Percentiles rank a stretch among this genome's conserved stretches.
phyloP scores from a whole-genome alignment of 2,329 filamentous ascomycete species.

The Orbilia brochopaga region DNA sequence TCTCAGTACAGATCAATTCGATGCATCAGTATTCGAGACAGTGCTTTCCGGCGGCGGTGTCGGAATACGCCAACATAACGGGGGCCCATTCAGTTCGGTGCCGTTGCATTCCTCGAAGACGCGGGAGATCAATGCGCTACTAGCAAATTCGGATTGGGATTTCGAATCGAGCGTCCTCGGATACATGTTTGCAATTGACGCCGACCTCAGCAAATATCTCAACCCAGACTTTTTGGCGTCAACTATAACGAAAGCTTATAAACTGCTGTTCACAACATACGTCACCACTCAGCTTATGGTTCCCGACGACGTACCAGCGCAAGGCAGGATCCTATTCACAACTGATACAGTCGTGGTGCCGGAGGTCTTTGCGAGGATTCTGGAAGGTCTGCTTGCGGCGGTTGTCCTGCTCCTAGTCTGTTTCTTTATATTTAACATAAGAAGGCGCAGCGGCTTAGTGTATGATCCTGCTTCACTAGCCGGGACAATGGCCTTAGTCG shows the following conservation, averaged over 20 bases:
- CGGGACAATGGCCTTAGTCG: constrained; percentile 51
- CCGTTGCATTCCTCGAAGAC: constrained; percentile 9
- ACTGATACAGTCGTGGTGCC: constrained; percentile 58
- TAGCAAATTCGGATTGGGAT: constrained; percentile 33
- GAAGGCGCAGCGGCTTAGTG: constrained; percentile 52
- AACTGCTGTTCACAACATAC: constrained; percentile 46
- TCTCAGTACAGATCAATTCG: constrained; percentile 6
- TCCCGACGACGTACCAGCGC: not conserved
- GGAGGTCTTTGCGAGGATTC: constrained; percentile 58
- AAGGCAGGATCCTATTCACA: constrained; percentile 52
- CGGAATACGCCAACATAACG: not conserved
- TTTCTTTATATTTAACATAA: constrained; percentile 54
- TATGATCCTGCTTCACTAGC: constrained; percentile 58
- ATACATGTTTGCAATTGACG: constrained; percentile 42
- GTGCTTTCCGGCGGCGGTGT: constrained; percentile 21
- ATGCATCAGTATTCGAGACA: constrained; percentile 32
- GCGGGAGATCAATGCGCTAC: constrained; percentile 9
- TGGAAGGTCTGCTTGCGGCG: constrained; percentile 56
- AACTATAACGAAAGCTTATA: constrained; percentile 40
- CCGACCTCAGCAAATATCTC: constrained; percentile 19
- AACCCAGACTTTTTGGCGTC: constrained; percentile 31
- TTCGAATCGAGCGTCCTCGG: constrained; percentile 25
- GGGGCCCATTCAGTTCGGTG: constrained; percentile 12
- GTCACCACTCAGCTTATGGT: constrained; percentile 31
- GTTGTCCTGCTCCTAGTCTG: constrained; percentile 53